phyloP scores from a whole-genome alignment of 1,139 yeast species.

The Kodamaea plutei region DNA sequence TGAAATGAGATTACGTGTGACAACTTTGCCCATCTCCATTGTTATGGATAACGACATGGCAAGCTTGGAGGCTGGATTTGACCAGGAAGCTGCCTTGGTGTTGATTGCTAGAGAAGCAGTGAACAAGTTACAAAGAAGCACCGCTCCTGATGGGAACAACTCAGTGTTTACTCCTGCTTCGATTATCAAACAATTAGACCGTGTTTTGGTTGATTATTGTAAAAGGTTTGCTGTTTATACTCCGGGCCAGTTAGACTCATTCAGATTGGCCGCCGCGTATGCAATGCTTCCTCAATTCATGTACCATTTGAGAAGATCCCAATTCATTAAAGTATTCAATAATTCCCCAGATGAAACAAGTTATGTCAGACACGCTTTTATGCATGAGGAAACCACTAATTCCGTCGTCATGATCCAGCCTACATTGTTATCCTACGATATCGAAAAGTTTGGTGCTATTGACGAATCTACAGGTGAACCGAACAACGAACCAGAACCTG shows the following conservation, averaged over 20 bases:
- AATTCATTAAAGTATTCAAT: conserved; percentile 65
- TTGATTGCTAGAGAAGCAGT: conserved; percentile 54
- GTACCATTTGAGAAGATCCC: conserved; percentile 69
- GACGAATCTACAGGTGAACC: conserved; percentile 40
- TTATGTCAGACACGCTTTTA: conserved; percentile 60
- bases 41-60: conserved; percentile 42
- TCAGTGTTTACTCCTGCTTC: conserved; percentile 11
- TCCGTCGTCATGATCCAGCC: conserved; percentile 76
- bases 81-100: conserved; percentile 70
- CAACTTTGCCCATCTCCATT: conserved; percentile 45
- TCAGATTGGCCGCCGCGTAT: conserved; percentile 73
- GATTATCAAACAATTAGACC: conserved; percentile 80
- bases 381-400: conserved; percentile 64
- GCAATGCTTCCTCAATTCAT: conserved; percentile 74
- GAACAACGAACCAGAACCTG: conserved; percentile 49
- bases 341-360: conserved; percentile 80
- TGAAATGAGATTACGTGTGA: conserved; percentile 43
- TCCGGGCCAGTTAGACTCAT: conserved; percentile 71
- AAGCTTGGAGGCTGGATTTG: conserved; percentile 45
- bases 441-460: conserved; percentile 43
- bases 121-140: conserved; percentile 35
- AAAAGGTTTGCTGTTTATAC: conserved; percentile 84
- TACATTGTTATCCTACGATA: conserved; percentile 60
- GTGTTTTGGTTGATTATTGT: conserved; percentile 78
- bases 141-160: conserved; percentile 12